These are phyloP conservation scores for Smittium mucronatum DNA, from an alignment of 371 early-diverging fungal species.

Conservation along the genomic window DNA sequence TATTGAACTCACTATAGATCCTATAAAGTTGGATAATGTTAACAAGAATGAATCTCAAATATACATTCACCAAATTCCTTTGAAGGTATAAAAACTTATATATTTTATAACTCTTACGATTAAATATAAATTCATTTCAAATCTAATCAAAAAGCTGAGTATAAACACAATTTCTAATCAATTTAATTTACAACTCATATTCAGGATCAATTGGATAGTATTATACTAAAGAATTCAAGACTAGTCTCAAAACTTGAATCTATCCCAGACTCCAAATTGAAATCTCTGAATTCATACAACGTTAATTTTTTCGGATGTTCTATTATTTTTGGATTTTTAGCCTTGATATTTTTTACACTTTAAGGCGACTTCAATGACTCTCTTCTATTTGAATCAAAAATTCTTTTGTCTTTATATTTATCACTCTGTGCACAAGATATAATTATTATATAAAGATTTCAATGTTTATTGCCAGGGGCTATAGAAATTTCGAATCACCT, in stretches of 20 bases:
- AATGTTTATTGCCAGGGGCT: no score
- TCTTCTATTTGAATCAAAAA: not conserved
- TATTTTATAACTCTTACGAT: no score
- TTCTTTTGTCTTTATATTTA: no score
- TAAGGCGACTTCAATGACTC: not conserved
- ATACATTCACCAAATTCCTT: not conserved
- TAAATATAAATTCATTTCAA: no score
- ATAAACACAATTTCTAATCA: no score
- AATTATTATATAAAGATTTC: no score
- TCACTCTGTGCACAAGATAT: no score
- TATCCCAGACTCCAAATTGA: not conserved
- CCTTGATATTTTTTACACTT: not conserved
- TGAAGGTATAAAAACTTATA: not conserved
- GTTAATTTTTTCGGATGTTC: not conserved
- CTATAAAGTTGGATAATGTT: not conserved
- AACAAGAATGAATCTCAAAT: not conserved
- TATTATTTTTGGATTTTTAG: not conserved
- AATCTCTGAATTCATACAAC: not conserved
- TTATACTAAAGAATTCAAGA: no score
- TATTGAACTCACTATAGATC: constrained; percentile 51
- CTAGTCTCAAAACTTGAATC: not conserved
- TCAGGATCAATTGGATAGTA: not conserved
- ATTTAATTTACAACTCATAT: no score
- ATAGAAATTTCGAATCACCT: no score
- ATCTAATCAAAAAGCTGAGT: no score